Evolutionary conservation across 1,284 basidiomycete genomes (phyloP).

Genomic region (Melampsora larici-populina): DNA sequence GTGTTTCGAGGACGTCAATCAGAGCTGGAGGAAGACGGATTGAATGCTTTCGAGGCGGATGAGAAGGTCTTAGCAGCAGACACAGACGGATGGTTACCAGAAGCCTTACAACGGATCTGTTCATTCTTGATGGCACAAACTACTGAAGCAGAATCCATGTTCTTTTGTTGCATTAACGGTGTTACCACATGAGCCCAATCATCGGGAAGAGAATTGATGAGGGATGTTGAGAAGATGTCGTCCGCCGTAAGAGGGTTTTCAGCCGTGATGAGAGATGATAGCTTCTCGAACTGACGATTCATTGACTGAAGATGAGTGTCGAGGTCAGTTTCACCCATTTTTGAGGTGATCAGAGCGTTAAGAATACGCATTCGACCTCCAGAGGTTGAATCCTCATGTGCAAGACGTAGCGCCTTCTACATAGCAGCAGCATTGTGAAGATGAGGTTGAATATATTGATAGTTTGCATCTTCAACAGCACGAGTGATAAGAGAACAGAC

Average conservation of each 20-base stretch:
- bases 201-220: neutral
- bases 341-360: neutral
- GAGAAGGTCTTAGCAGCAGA: too few species aligned
- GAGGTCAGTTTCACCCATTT: neutral
- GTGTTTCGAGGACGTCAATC: too few species aligned
- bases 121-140: slow-evolving; percentile 7
- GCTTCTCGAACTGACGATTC: neutral
- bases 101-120: neutral
- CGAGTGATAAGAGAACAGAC: neutral
- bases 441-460: slow-evolving; percentile 5
- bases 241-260: neutral
- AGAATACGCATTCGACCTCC: slow-evolving; percentile 6
- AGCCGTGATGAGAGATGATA: neutral
- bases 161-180: neutral
- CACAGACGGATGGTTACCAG: too few species aligned
- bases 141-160: neutral
- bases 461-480: too few species aligned
- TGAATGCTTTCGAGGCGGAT: too few species aligned
- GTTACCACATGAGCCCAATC: too few species aligned
- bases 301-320: neutral
- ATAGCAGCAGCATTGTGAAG: neutral
- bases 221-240: neutral
- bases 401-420: slow-evolving; percentile 6
- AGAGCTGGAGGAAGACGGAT: too few species aligned
- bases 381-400: slow-evolving; percentile 3